A percentile compares a stretch with the other conserved stretches of the same genome.
Conservation (phyloP, 129 eudicot species). For the Centaurea solstitialis region DNA sequence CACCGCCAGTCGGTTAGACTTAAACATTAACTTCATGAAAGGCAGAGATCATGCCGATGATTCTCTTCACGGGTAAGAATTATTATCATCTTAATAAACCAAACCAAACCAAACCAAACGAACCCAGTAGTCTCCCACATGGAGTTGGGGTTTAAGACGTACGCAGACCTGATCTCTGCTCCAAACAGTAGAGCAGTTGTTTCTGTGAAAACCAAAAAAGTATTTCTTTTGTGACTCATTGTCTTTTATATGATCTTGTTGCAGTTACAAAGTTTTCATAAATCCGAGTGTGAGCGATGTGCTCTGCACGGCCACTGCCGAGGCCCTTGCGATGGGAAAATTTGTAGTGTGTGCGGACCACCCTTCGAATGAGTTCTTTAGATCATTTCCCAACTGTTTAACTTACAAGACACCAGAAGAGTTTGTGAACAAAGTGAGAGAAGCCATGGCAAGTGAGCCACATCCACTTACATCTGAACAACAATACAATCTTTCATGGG, state of each 20-base stretch:
- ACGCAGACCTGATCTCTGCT: too few relatives aligned
- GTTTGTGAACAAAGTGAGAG: slow-evolving; percentile 68
- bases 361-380: slow-evolving; percentile 92
- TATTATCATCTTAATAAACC: not conserved
- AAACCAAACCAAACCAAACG: too few relatives aligned
- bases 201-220: too few relatives aligned
- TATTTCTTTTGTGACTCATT: not conserved
- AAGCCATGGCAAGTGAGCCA: slow-evolving; percentile 86
- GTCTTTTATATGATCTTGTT: slow-evolving; percentile 7
- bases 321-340: slow-evolving; percentile 99
- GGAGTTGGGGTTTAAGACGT: too few relatives aligned
- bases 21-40: slow-evolving; percentile 78
- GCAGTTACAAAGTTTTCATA: slow-evolving; percentile 92
- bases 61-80: slow-evolving; percentile 79
- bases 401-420: slow-evolving; percentile 87
- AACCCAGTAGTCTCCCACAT: too few relatives aligned
- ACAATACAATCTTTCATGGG: slow-evolving; percentile 87
- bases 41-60: slow-evolving; percentile 98
- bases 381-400: slow-evolving; percentile 89
- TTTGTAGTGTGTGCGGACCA: slow-evolving; percentile 96
- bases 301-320: slow-evolving; percentile 98
- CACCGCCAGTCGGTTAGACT: slow-evolving; percentile 57
- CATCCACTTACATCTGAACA: slow-evolving; percentile 91
- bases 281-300: slow-evolving; percentile 97
- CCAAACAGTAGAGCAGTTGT: too few relatives aligned